Base-by-base conservation (phyloP, 2,329 filamentous ascomycete species). In the Macrophomina phaseolina region DNA sequence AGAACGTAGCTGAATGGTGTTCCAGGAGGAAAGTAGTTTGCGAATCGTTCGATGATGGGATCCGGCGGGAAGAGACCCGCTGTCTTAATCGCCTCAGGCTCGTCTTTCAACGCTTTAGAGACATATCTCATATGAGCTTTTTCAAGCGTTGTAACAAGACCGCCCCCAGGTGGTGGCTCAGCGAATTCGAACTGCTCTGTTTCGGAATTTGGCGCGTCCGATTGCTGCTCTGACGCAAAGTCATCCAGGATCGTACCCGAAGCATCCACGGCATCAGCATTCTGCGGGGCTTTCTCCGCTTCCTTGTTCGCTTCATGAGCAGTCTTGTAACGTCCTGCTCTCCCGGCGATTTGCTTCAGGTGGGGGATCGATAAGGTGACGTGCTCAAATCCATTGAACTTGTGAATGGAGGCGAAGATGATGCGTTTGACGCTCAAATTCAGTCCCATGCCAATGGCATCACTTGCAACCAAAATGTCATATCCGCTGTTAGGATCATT, bases 401-500 rank as follows among this genome's bases (percentile, higher is more conserved):
- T 99, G 68, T 84, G 81, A 2, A 89, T 85, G 0, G 90, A 85
- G 73, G 97, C 92, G 70, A 99, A 95, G 64, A 99, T 87, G 68
- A 99, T 87, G 32, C 96, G 91, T 75, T 93, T 95, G 76, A 97
- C 93, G 70, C 85, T 89, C 78, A 99, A 80, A 74, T 99, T 99
- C 28, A 99, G 82, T 1, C 96, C 95, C 94, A 99, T 98, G 45
- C 95, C 95, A 69, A 99, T 94, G 55, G 95, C 95, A 79, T 97
- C 93, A 72, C 93, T 97, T 8, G 96, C 95, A 32, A 95, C 94
- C 5, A 99, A 83, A 72, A 89, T 96, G 76, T 99, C 95, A 75
- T 97, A 99, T 68, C 97, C 94, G 76, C 96, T 99, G 75, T 97
- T 80, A 0, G 93, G 94, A 70, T 98, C 92, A 75, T 99, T 99